A percentile compares a stretch with the other conserved stretches of the same genome.
These are phyloP conservation scores for Nissolia schottii DNA, from an alignment of 306 rosid genomes.

Conservation along the genomic window DNA sequence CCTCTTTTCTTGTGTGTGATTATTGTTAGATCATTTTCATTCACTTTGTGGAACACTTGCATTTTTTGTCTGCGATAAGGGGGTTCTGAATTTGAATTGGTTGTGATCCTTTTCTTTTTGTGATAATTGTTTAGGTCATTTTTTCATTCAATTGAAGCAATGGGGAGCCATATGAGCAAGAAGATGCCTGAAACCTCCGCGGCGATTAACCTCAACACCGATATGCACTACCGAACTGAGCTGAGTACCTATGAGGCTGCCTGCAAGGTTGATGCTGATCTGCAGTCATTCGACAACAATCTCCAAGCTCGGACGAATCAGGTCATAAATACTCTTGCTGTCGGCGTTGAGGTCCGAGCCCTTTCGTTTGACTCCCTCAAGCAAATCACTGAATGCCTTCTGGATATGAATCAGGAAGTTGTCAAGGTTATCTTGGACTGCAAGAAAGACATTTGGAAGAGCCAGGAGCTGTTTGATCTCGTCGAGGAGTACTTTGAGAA, in stretches of 20 bases:
- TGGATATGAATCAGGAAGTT: constrained; percentile 96
- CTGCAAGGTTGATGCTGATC: constrained; percentile 65
- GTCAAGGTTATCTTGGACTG: constrained; percentile 83
- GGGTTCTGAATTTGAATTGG: constrained; percentile 31
- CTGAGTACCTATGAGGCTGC: constrained; percentile 79
- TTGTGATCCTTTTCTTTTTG: constrained; percentile 13
- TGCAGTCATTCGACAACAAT: constrained; percentile 65
- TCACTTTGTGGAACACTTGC: neutral
- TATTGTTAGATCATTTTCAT: neutral
- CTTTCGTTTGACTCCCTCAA: constrained; percentile 80
- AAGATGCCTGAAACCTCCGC: constrained; percentile 45
- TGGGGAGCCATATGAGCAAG: constrained; percentile 88
- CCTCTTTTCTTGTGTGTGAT: too few species aligned
- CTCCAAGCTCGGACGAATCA: constrained; percentile 73
- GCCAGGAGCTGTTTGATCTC: constrained; percentile 74
- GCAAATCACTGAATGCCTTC: constrained; percentile 73
- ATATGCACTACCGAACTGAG: constrained; percentile 56
- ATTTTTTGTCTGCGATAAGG: neutral
- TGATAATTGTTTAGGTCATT: constrained; percentile 21
- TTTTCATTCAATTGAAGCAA: constrained; percentile 36
- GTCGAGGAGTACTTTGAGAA: constrained; percentile 93
- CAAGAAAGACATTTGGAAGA: constrained; percentile 95
- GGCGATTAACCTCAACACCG: constrained; percentile 31
- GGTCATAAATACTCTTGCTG: constrained; percentile 72
- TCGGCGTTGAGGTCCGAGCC: constrained; percentile 80